These are phyloP conservation scores for Vaccinium macrocarpon DNA, from an alignment of 148 eudicot genomes.

Conservation along the genomic window DNA sequence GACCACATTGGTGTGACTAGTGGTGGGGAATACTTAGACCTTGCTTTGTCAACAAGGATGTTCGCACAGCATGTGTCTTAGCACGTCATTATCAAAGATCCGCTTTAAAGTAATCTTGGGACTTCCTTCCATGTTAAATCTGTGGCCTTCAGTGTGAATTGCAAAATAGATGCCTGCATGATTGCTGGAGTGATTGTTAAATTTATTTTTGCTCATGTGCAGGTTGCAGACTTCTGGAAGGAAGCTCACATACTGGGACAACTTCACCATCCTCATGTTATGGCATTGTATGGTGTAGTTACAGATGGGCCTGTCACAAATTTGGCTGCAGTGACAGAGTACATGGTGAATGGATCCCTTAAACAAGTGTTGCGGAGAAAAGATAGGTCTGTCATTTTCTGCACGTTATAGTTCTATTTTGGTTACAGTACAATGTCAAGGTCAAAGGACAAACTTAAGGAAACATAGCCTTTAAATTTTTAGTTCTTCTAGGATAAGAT, in stretches of 20 bases:
- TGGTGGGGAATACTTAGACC: neutral
- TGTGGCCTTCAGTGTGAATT: neutral
- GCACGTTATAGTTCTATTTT: neutral
- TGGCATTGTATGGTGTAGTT: constrained; percentile 47
- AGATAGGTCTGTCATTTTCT: constrained; percentile 30
- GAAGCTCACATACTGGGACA: constrained; percentile 47
- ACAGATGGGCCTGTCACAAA: constrained; percentile 39
- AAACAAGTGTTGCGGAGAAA: constrained; percentile 41
- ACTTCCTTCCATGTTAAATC: neutral
- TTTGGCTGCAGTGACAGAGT: constrained; percentile 45
- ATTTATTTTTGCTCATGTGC: neutral
- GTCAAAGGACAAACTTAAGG: neutral
- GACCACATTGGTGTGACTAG: neutral
- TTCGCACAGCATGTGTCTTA: neutral
- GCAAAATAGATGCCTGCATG: neutral
- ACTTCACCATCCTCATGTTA: constrained; percentile 46
- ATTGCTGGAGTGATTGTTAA: neutral
- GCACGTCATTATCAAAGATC: neutral
- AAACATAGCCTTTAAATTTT: neutral
- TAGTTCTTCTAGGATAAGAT: neutral
- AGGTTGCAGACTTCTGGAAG: constrained; percentile 49
- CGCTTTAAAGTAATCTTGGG: neutral
- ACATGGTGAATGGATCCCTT: constrained; percentile 47
- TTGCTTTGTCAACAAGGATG: neutral
- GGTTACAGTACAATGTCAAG: neutral